Evolutionary conservation across 2,329 filamentous ascomycete species (phyloP).

Genomic region (Xylaria digitata): DNA sequence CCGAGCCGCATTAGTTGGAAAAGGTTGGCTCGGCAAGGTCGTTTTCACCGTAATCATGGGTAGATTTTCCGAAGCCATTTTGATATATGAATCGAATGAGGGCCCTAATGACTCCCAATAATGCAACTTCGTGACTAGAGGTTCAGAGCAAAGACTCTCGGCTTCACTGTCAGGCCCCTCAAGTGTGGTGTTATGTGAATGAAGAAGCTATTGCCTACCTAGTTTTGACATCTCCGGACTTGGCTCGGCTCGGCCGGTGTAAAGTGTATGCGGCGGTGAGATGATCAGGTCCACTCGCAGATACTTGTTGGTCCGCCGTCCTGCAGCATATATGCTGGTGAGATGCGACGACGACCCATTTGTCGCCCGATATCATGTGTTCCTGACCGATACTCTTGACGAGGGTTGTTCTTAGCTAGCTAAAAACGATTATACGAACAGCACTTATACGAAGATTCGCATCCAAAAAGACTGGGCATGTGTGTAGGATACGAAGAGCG

Average conservation of each 20-base stretch:
- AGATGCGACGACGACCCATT: conserved; percentile 7
- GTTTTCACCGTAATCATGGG: conserved; percentile 34
- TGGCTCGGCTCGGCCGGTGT: not conserved
- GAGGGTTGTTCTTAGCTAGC: not conserved
- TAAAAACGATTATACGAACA: not conserved
- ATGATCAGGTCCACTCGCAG: not conserved
- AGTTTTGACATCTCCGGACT: conserved; percentile 2
- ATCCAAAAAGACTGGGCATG: not conserved
- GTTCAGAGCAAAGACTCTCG: not conserved
- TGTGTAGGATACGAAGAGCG: not conserved
- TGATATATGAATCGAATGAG: not conserved
- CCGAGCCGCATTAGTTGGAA: conserved; percentile 41
- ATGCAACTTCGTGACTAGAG: not conserved
- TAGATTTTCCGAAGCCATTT: conserved; percentile 10
- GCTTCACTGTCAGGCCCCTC: too few species aligned
- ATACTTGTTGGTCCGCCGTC: not conserved
- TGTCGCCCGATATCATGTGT: not conserved
- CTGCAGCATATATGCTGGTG: conserved; percentile 14
- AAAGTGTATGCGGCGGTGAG: conserved; percentile 8
- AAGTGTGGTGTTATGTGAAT: not conserved
- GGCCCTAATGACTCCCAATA: not conserved
- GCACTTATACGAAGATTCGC: not conserved
- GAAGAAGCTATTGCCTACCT: not conserved
- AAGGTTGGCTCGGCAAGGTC: conserved; percentile 39
- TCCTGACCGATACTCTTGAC: not conserved